Evolutionary conservation across 1,139 yeast genomes (phyloP).

Genomic region (Scheffersomyces parashehatae): DNA sequence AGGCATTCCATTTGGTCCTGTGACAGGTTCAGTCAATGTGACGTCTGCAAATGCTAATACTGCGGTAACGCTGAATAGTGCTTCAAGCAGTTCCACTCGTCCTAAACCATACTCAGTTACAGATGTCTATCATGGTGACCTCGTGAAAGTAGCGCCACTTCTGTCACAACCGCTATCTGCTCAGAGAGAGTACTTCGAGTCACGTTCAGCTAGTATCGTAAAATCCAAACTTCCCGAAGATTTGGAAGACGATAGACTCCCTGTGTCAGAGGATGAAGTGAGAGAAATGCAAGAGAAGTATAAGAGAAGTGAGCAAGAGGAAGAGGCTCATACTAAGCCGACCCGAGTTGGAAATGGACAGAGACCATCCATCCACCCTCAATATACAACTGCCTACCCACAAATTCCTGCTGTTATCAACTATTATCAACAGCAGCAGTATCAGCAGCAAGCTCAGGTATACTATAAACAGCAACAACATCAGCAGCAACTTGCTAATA

Average conservation of each 20-base stretch:
- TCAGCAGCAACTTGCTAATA: neutral
- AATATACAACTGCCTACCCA: neutral
- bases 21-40: neutral
- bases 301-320: slow-evolving; percentile 6
- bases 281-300: slow-evolving; percentile 41
- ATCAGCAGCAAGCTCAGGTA: slow-evolving; percentile 1
- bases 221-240: slow-evolving; percentile 8
- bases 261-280: slow-evolving; percentile 39
- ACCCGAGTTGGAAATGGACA: neutral
- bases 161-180: slow-evolving; percentile 58
- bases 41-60: neutral
- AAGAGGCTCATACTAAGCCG: slow-evolving; percentile 5
- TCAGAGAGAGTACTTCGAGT: slow-evolving; percentile 46
- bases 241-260: slow-evolving; percentile 36
- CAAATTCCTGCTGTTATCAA: neutral
- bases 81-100: slow-evolving; percentile 2
- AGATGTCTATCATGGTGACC: slow-evolving; percentile 53
- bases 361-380: too few relatives aligned
- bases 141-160: slow-evolving; percentile 50
- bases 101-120: slow-evolving; percentile 27
- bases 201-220: slow-evolving; percentile 8
- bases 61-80: neutral
- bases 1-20: neutral
- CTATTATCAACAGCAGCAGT: slow-evolving; percentile 3
- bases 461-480: neutral